A percentile compares a stretch with the other conserved stretches of the same genome.
phyloP scores from a whole-genome alignment of 805 yeast species.

The Pichia membranifaciens region DNA sequence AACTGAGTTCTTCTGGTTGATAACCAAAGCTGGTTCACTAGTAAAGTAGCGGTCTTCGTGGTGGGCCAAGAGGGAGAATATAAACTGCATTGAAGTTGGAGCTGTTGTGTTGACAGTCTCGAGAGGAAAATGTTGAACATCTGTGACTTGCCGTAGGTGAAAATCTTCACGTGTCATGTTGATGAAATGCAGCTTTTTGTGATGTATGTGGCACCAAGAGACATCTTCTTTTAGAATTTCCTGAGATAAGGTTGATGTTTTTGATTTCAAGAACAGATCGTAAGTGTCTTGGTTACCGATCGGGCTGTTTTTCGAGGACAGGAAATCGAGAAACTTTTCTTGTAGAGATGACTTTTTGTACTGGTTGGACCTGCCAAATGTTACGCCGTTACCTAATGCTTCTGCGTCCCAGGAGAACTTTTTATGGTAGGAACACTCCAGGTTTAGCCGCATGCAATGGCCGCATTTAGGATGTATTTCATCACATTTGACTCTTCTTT shows the following conservation, averaged over 20 bases:
- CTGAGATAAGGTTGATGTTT: not conserved
- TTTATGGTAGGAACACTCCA: slow-evolving; percentile 18
- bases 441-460: slow-evolving; percentile 17
- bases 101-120: not conserved
- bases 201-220: not conserved
- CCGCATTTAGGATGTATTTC: slow-evolving; percentile 18
- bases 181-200: not conserved
- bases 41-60: too few relatives aligned
- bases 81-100: not conserved
- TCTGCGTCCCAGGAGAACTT: slow-evolving; percentile 18
- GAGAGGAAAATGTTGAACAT: not conserved
- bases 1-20: not conserved
- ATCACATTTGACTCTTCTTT: slow-evolving; percentile 7
- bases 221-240: not conserved
- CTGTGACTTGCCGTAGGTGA: not conserved
- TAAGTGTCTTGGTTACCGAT: not conserved
- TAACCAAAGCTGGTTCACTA: too few relatives aligned
- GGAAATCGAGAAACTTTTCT: not conserved
- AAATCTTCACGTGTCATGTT: not conserved
- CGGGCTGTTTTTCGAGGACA: not conserved
- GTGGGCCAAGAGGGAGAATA: not conserved
- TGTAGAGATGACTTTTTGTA: not conserved
- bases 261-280: not conserved
- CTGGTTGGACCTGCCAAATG: slow-evolving; percentile 7
- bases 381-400: not conserved